Percentiles rank a stretch among this genome's conserved stretches.
Evolutionary conservation across 306 rosid genomes (phyloP).

Genomic region (Erythrophleum fordii): DNA sequence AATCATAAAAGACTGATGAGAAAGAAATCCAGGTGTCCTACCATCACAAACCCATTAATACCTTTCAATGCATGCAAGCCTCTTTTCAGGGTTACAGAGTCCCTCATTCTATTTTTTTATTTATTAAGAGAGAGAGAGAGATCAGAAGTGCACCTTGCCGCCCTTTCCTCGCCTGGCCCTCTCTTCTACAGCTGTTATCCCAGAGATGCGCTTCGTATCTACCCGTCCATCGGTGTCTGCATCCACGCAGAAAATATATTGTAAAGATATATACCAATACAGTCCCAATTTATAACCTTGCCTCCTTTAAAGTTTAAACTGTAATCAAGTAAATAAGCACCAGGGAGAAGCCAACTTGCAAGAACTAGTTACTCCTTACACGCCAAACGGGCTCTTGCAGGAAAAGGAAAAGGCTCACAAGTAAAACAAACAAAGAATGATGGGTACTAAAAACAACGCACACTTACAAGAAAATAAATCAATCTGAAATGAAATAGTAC

Average conservation of each 20-base stretch:
- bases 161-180: constrained; percentile 91
- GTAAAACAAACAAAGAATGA: not conserved
- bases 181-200: constrained; percentile 93
- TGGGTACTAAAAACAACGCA: not conserved
- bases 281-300: constrained; percentile 10
- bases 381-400: not conserved
- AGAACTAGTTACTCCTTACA: not conserved
- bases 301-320: not conserved
- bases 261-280: not conserved
- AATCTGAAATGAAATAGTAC: constrained; percentile 33
- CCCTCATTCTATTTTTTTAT: not conserved
- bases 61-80: constrained; percentile 44
- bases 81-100: constrained; percentile 28
- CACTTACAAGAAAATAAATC: not conserved
- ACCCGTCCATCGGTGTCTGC: constrained; percentile 96
- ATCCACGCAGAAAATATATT: not conserved
- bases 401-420: not conserved
- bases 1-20: constrained; percentile 53
- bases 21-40: constrained; percentile 35
- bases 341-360: not conserved
- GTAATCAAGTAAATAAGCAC: not conserved
- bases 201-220: constrained; percentile 99
- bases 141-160: constrained; percentile 71
- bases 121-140: not conserved
- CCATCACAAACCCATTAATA: constrained; percentile 25